Percentiles rank a stretch among this genome's conserved stretches.
Conservation (phyloP, 2,329 filamentous ascomycete genomes). For the Beauveria sp. region DNA sequence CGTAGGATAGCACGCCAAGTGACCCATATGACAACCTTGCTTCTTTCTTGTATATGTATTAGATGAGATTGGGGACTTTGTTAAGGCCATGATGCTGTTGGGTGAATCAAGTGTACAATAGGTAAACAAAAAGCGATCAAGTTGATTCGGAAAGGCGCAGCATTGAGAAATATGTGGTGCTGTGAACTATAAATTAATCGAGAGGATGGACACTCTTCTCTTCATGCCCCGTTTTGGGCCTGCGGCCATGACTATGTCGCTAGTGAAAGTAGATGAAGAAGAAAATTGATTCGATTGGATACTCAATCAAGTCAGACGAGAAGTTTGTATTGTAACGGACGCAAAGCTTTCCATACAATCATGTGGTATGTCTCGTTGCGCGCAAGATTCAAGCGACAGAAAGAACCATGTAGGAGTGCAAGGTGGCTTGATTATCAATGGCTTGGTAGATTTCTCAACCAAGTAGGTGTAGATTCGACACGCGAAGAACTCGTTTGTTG, state of each 20-base stretch:
- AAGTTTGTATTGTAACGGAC: too few species aligned
- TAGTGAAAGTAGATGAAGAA: too few species aligned
- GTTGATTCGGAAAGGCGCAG: not conserved
- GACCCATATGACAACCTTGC: not conserved
- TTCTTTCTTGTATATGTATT: not conserved
- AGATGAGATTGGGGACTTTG: not conserved
- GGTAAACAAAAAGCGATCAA: not conserved
- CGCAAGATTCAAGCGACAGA: too few species aligned
- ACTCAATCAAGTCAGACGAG: too few species aligned
- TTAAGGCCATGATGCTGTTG: not conserved
- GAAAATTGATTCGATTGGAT: not conserved
- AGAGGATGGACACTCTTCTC: not conserved
- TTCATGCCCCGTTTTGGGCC: not conserved
- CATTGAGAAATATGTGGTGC: not conserved
- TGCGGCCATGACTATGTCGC: not conserved
- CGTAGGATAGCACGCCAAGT: constrained; percentile 9
- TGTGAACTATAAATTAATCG: not conserved
- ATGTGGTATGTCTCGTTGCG: too few species aligned
- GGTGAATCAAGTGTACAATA: not conserved
- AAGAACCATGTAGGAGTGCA: too few species aligned
- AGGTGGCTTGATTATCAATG: too few species aligned
- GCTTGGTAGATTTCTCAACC: too few species aligned
- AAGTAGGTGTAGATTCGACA: too few species aligned
- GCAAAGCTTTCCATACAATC: too few species aligned
- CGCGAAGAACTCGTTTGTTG: too few species aligned